Evolutionary conservation across 352 stramenopile species (phyloP), one percentile per base, ranked within the genome.

Genomic region (Globisporangium ultimum): DNA sequence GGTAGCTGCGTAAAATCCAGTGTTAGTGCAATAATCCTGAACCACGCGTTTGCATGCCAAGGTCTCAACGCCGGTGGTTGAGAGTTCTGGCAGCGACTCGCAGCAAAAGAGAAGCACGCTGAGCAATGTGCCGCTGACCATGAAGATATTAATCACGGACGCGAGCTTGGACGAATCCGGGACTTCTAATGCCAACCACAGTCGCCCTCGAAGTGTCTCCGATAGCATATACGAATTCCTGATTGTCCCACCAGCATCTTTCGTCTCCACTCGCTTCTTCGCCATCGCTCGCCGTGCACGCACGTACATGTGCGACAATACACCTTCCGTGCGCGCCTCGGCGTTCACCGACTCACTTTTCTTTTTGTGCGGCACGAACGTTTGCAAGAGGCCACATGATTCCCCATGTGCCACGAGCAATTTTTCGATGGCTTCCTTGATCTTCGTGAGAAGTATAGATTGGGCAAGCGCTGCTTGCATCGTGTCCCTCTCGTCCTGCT

Each of bases 51-150:
- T 68, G 32, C 84, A 93, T 1, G 70, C 65, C 1, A 20, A 53
- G 0, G 78, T 80, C 41, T 78, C 60, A 2, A 81, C 56, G 1
- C 81, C 84, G 34, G 63, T 80, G 24, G 57, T 55, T 36, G 76
- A 71, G 10, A 93, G 55, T 48, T 93, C 84, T 6, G 76, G 84
- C 5, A 90, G 59, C 5, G 84, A 91, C 52, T 93, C 76, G 34
- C 60, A 73, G 49, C 83, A 91, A 56, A 91, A 91, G 2, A 89
- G 46, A 42, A 88, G 73, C 24, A 91, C 61, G 24, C 84, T 93
- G 58, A 86, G 48, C 1, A 93, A 49, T 21, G 79, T 66, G 22
- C 80, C 71, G 11, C 34, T 49, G 15, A 91, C 70, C 70, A 91
- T 84, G 18, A 75, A 48, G 50, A 71, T 72, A 61, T 91, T 91